Conservation (phyloP, 1,284 basidiomycete genomes). For the Apiotrichum mycotoxinovorans region DNA sequence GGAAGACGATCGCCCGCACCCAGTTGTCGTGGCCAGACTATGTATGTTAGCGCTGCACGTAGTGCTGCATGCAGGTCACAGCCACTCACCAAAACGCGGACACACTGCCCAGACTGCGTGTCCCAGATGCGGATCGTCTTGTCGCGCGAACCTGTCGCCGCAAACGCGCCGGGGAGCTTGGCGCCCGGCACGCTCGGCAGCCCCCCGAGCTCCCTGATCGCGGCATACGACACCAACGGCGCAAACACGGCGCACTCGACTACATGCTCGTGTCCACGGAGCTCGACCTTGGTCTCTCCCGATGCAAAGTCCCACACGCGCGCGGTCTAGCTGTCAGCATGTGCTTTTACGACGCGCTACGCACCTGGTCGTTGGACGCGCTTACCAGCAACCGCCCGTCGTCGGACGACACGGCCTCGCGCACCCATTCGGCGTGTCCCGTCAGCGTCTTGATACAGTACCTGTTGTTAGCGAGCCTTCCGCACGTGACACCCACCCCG, state of each 20-base stretch:
- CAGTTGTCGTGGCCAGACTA: slow-evolving; percentile 88
- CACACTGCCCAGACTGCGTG: slow-evolving; percentile 66
- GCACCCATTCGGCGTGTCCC: slow-evolving; percentile 69
- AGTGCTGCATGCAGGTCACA: slow-evolving; percentile 57
- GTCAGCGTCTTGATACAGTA: slow-evolving; percentile 61
- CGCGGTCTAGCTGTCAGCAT: slow-evolving; percentile 59
- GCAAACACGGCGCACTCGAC: slow-evolving; percentile 81
- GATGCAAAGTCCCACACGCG: slow-evolving; percentile 72
- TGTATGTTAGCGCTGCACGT: too few relatives aligned
- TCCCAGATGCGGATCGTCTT: slow-evolving; percentile 89
- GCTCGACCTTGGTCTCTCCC: slow-evolving; percentile 74
- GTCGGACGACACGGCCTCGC: slow-evolving; percentile 64
- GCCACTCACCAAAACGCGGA: slow-evolving; percentile 61
- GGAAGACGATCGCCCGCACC: slow-evolving; percentile 77
- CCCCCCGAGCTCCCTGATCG: slow-evolving; percentile 72
- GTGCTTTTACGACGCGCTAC: slow-evolving; percentile 23
- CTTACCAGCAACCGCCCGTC: slow-evolving; percentile 73
- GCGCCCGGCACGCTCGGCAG: slow-evolving; percentile 56
- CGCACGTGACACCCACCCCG: slow-evolving; percentile 58
- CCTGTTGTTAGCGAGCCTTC: slow-evolving; percentile 32
- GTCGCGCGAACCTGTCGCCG: slow-evolving; percentile 79
- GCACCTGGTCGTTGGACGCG: slow-evolving; percentile 81
- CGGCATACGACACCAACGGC: slow-evolving; percentile 66
- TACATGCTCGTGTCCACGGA: slow-evolving; percentile 83
- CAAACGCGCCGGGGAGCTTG: slow-evolving; percentile 56